A percentile compares a stretch with the other conserved stretches of the same genome.
phyloP scores from a whole-genome alignment of 345 rosid species.

The Syzygium oleosum region DNA sequence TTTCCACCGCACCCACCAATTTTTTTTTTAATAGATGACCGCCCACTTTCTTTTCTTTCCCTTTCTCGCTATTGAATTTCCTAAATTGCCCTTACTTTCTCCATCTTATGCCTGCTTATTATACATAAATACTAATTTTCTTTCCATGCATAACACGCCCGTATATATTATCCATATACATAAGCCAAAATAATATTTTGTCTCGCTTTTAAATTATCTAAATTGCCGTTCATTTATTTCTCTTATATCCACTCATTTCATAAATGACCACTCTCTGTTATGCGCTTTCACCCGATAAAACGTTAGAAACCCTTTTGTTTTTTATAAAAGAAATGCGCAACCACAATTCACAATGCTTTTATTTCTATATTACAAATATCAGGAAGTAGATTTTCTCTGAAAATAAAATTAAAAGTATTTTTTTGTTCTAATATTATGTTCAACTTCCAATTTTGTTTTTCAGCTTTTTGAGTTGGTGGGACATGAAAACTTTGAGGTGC shows the following conservation, averaged over 20 bases:
- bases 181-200: not conserved
- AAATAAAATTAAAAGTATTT: not conserved
- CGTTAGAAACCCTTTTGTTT: not conserved
- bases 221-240: not conserved
- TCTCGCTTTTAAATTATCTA: not conserved
- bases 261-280: not conserved
- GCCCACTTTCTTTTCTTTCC: not conserved
- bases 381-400: not conserved
- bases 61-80: not conserved
- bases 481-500: not conserved
- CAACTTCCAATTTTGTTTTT: not conserved
- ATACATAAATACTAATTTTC: not conserved
- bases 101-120: not conserved
- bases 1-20: not conserved
- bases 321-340: not conserved
- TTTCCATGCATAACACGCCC: not conserved
- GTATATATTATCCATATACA: not conserved
- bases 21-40: not conserved
- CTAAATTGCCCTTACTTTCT: not conserved
- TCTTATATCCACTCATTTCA: not conserved
- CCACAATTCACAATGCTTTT: not conserved
- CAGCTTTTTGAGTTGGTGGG: not conserved
- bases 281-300: not conserved
- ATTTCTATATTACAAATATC: not conserved
- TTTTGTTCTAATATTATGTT: not conserved